Base-by-base conservation (phyloP, 1,139 yeast genomes). In the Candida anutae region DNA sequence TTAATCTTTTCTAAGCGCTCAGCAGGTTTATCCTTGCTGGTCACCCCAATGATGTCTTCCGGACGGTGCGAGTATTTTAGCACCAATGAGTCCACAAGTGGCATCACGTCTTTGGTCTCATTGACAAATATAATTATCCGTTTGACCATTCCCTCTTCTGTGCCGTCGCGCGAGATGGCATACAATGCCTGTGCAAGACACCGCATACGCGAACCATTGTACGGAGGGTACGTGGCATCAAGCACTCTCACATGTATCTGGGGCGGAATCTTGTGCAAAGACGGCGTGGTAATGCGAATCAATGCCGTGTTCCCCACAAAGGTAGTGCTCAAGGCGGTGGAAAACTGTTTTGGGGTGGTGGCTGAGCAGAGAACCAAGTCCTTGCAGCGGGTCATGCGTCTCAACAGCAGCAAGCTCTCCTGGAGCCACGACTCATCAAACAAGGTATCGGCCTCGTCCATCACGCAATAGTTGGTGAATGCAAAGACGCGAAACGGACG, bases 391-490 rank as follows among this genome's bases (percentile, higher is more conserved):
- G 69, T 61, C 50, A 82, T 66, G 28, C 58, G 53, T 25, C 62
- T 62, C 19, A 87, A 54, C 1, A 74, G 69, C 5, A 62, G 53
- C 38, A 74, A 69, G 1, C 95, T 84, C 33, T 77, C 78, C 21
- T 70, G 70, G 11, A 77, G 57, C 71, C 90, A 88, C 0, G 94
- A 80, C 30, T 74, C 71, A 46, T 88, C 95, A 76, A 90, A 69
- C 30, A 90, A 59, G 0, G 96, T 83, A 52, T 90, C 98, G 0
- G 98, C 97, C 52, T 90, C 98, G 50, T 90, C 98, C n/a, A 82
- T 70, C 3, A 83, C 88, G 31, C 83, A 63, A 42, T 70, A 79
- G 16, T 69, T 65, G 1, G 75, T 70, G 21, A 57, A 56, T 5
- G 58, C 53, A 29, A 75, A 55, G 8, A 61, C 48, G 22, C 62